A percentile compares a stretch with the other conserved stretches of the same genome.
These are phyloP conservation scores for Populus hybrid DNA, from an alignment of 441 rosid species.

Conservation along the genomic window DNA sequence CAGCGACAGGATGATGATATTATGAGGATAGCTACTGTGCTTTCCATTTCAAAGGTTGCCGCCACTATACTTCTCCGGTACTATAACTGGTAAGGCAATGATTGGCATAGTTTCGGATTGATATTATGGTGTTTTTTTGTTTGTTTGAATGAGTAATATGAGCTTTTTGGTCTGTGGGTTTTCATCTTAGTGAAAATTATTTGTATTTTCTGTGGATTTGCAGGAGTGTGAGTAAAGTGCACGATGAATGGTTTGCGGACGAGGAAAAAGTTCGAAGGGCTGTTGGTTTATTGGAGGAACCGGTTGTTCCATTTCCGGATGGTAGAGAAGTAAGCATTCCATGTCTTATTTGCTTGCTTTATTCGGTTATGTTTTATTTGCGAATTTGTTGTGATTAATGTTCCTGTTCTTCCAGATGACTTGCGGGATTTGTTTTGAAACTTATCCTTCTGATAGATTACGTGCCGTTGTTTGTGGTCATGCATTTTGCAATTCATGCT, in stretches of 20 bases:
- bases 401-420: constrained; percentile 43
- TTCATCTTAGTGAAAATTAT: neutral
- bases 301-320: constrained; percentile 27
- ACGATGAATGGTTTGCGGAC: constrained; percentile 42
- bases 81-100: constrained; percentile 59
- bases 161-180: neutral
- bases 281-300: no score
- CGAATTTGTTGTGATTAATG: constrained; percentile 10
- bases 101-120: neutral
- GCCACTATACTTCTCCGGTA: constrained; percentile 68
- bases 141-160: neutral
- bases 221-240: constrained; percentile 91
- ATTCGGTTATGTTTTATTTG: constrained; percentile 3
- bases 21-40: constrained; percentile 62
- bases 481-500: constrained; percentile 77
- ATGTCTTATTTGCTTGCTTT: constrained; percentile 1
- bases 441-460: constrained; percentile 46
- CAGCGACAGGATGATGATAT: constrained; percentile 28
- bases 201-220: neutral
- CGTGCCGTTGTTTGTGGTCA: constrained; percentile 84
- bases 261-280: no score
- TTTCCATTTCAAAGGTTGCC: constrained; percentile 59
- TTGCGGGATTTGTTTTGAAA: constrained; percentile 94
- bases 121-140: neutral
- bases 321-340: constrained; percentile 48